A percentile compares a stretch with the other conserved stretches of the same genome.
Conservation (phyloP, 805 yeast species). For the Wickerhamiella occidentalis region DNA sequence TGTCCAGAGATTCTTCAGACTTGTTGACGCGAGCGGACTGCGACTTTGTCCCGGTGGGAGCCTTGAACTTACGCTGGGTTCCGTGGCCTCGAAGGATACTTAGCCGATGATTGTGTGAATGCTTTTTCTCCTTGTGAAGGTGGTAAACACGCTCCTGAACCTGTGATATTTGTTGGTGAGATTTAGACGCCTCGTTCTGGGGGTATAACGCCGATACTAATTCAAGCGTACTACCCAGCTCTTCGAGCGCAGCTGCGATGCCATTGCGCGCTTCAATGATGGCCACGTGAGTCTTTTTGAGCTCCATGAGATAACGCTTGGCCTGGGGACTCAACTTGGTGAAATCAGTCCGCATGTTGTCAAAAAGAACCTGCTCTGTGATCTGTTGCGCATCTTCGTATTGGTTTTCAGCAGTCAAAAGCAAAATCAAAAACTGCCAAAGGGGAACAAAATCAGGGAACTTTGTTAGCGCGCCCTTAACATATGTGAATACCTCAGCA, state of each 20-base stretch:
- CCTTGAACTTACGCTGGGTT: background rate
- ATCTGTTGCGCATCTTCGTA: conserved; percentile 44
- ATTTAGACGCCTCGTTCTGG: background rate
- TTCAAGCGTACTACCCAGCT: conserved; percentile 53
- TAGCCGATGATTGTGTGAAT: background rate
- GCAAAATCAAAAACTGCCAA: conserved; percentile 55
- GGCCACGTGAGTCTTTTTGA: conserved; percentile 64
- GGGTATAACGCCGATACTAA: conserved; percentile 39
- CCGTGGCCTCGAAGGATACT: background rate
- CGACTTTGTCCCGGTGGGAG: background rate
- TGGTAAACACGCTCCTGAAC: background rate
- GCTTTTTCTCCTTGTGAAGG: background rate
- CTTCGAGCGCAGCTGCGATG: conserved; percentile 44
- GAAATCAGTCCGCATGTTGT: conserved; percentile 24
- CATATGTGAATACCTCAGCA: conserved; percentile 20
- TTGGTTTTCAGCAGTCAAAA: conserved; percentile 52
- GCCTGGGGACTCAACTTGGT: conserved; percentile 22
- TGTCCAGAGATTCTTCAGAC: background rate
- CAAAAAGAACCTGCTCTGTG: conserved; percentile 38
- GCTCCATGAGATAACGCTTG: conserved; percentile 43
- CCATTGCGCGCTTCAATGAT: conserved; percentile 54
- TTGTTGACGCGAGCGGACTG: background rate
- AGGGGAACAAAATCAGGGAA: conserved; percentile 46
- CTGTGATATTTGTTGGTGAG: background rate
- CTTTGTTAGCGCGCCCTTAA: conserved; percentile 18